phyloP scores from a whole-genome alignment of 441 rosid genomes.

The Pelargonium cotyledonis region DNA sequence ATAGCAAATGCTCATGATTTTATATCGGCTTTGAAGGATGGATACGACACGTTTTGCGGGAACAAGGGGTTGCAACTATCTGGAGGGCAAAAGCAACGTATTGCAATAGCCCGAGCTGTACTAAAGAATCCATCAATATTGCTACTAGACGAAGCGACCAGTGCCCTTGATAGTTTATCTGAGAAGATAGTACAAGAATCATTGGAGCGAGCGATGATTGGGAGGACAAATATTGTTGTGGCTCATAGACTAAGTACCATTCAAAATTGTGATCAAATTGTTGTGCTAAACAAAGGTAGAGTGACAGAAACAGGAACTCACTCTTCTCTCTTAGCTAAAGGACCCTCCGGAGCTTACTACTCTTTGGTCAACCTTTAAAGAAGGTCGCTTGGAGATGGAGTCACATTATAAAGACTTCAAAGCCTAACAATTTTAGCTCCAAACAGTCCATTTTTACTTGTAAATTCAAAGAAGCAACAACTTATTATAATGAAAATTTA shows the following conservation, averaged over 20 bases:
- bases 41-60: slow-evolving; percentile 14
- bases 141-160: slow-evolving; percentile 33
- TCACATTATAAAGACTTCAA: too few species aligned
- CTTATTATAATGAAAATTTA: too few species aligned
- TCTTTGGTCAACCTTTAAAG: slow-evolving; percentile 13
- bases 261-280: slow-evolving; percentile 11
- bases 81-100: slow-evolving; percentile 22
- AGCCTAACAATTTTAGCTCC: too few species aligned
- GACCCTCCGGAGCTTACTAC: slow-evolving; percentile 14
- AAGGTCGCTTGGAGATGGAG: neutral
- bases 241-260: slow-evolving; percentile 10
- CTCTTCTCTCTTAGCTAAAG: slow-evolving; percentile 7
- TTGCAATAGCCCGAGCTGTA: slow-evolving; percentile 11
- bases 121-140: slow-evolving; percentile 8
- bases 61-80: slow-evolving; percentile 28
- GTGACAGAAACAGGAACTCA: slow-evolving; percentile 11
- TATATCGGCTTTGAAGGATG: neutral
- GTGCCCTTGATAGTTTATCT: slow-evolving; percentile 28
- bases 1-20: slow-evolving; percentile 21
- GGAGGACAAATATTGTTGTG: slow-evolving; percentile 15
- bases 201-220: slow-evolving; percentile 10
- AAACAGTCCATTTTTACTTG: too few species aligned
- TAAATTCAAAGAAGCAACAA: too few species aligned
- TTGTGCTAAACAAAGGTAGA: slow-evolving; percentile 5
- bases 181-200: slow-evolving; percentile 17